A percentile compares a stretch with the other conserved stretches of the same genome.
phyloP scores from a whole-genome alignment of 371 early-diverging fungal genomes.

The Choanephora cucurbitarum region DNA sequence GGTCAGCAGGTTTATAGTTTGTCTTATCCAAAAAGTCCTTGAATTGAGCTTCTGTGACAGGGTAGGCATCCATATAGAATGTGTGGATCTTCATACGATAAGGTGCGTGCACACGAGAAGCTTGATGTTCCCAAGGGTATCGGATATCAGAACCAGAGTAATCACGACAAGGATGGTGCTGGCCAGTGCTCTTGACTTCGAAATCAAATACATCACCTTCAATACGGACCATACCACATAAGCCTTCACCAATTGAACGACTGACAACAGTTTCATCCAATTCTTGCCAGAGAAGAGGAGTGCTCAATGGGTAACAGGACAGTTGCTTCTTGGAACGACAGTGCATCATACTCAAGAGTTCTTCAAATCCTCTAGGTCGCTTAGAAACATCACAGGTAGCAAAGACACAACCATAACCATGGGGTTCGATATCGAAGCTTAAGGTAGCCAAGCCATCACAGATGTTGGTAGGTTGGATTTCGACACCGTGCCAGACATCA shows the following conservation, averaged over 20 bases:
- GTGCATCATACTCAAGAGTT: conserved; percentile 14
- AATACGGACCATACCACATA: conserved; percentile 33
- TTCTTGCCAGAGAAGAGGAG: conserved; percentile 31
- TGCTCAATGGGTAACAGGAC: conserved; percentile 17
- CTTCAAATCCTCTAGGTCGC: conserved; percentile 21
- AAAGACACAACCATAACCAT: conserved; percentile 39
- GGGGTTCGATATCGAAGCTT: conserved; percentile 34
- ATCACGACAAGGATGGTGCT: conserved; percentile 17
- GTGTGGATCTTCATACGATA: conserved; percentile 28
- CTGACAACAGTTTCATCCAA: conserved; percentile 28
- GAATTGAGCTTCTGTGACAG: conserved; percentile 33
- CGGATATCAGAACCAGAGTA: conserved; percentile 27
- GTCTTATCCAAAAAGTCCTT: conserved; percentile 30
- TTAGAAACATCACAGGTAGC: conserved; percentile 23
- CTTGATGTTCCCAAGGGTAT: conserved; percentile 35
- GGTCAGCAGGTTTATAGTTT: conserved; percentile 26
- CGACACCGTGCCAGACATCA: conserved; percentile 32
- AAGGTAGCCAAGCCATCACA: conserved; percentile 37
- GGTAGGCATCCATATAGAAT: conserved; percentile 33
- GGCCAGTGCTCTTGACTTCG: conserved; percentile 17
- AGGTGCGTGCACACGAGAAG: conserved; percentile 20
- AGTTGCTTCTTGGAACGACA: conserved; percentile 18
- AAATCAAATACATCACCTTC: conserved; percentile 29
- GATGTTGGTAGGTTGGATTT: conserved; percentile 28
- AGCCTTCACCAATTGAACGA: conserved; percentile 5